Evolutionary conservation across 352 stramenopile genomes (phyloP).

Genomic region (Pythium brachiatum): DNA sequence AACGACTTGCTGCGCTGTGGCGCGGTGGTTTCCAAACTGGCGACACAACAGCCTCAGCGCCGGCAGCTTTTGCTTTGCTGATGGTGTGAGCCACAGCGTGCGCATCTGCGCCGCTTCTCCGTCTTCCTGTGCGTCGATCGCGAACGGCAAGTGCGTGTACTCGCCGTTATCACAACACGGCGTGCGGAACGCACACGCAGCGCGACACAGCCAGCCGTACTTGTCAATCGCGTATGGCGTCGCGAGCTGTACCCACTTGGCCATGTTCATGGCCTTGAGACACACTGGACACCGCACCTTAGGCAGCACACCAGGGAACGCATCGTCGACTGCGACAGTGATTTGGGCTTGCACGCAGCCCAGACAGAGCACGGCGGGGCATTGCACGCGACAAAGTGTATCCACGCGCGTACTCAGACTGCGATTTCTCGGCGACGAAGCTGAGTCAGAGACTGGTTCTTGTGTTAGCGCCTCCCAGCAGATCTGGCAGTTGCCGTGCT

Average conservation of each 20-base stretch:
- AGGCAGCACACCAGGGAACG: slow-evolving; percentile 39
- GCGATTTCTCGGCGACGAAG: background rate
- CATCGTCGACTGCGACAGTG: slow-evolving; percentile 23
- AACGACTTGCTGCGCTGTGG: slow-evolving; percentile 12
- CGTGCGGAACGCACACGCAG: slow-evolving; percentile 23
- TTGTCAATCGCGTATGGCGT: slow-evolving; percentile 18
- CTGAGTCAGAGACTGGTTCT: background rate
- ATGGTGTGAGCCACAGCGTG: slow-evolving; percentile 14
- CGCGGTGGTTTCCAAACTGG: slow-evolving; percentile 19
- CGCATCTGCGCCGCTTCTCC: slow-evolving; percentile 17
- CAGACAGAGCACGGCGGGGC: slow-evolving; percentile 31
- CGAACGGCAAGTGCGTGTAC: slow-evolving; percentile 25
- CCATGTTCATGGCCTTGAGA: slow-evolving; percentile 30
- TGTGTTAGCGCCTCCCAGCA: slow-evolving; percentile 29
- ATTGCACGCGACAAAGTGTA: slow-evolving; percentile 31
- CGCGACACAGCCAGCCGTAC: slow-evolving; percentile 20
- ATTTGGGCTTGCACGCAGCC: slow-evolving; percentile 32
- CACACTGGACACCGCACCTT: slow-evolving; percentile 46
- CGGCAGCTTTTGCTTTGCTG: slow-evolving; percentile 17
- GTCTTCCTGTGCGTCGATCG: slow-evolving; percentile 18
- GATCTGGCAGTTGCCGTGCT: slow-evolving; percentile 33
- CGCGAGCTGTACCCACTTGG: slow-evolving; percentile 12
- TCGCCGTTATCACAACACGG: slow-evolving; percentile 29
- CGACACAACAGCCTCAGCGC: slow-evolving; percentile 15
- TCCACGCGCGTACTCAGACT: slow-evolving; percentile 6